Evolutionary conservation across 2,329 filamentous ascomycete species (phyloP).

Genomic region (Xylaria sp.): DNA sequence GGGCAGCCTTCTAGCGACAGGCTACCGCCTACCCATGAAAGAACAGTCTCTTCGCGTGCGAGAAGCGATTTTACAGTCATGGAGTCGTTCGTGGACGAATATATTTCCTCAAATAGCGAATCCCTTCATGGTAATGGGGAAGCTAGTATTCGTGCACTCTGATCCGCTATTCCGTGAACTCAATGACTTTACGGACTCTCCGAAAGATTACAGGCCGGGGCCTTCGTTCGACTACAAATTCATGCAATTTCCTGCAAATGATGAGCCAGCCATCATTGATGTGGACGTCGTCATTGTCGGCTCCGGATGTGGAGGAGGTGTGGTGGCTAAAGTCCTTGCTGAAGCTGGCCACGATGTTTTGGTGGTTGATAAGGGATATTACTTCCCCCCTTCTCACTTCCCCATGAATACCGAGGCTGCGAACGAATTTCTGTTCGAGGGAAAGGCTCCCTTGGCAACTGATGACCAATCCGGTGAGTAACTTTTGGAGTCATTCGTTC

Average conservation of each 20-base stretch:
- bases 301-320: conserved; percentile 76
- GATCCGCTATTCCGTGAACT: conserved; percentile 65
- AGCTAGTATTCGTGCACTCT: conserved; percentile 65
- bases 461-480: conserved; percentile 57
- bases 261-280: conserved; percentile 68
- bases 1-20: conserved; percentile 73
- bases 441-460: conserved; percentile 59
- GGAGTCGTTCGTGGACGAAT: conserved; percentile 67
- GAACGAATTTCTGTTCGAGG: conserved; percentile 67
- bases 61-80: conserved; percentile 69
- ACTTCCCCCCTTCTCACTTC: conserved; percentile 70
- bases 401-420: conserved; percentile 69
- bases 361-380: conserved; percentile 76
- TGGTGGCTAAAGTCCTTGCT: conserved; percentile 74
- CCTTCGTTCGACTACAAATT: conserved; percentile 68
- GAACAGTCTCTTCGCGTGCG: conserved; percentile 69
- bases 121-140: conserved; percentile 30
- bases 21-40: conserved; percentile 70
- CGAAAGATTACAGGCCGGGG: conserved; percentile 60
- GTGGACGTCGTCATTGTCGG: conserved; percentile 81
- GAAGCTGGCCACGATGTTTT: conserved; percentile 63
- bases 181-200: conserved; percentile 67
- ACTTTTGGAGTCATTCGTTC: background rate
- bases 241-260: conserved; percentile 62
- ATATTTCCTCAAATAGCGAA: conserved; percentile 62